phyloP scores from a whole-genome alignment of 768 basidiomycete genomes.

The Trametes meyenii region DNA sequence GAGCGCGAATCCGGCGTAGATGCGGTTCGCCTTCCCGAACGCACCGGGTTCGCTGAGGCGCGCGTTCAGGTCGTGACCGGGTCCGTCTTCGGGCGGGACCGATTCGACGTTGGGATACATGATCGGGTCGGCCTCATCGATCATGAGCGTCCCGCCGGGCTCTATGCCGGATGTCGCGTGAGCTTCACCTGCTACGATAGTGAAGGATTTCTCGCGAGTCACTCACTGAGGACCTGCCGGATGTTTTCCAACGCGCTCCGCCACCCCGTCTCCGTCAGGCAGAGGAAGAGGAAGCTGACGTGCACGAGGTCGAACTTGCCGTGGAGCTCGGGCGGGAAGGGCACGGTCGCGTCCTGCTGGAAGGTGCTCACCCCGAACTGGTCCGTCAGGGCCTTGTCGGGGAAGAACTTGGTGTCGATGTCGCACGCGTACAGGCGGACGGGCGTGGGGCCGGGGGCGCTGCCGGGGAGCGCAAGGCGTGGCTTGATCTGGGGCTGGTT shows the following conservation, averaged over 20 bases:
- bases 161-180: background rate
- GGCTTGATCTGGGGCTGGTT: background rate
- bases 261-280: constrained; percentile 22
- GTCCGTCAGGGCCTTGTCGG: constrained; percentile 5
- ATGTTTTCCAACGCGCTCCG: constrained; percentile 12
- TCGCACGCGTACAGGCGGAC: constrained; percentile 23
- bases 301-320: constrained; percentile 26
- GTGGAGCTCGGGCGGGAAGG: constrained; percentile 17
- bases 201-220: background rate
- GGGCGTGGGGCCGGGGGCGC: background rate
- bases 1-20: constrained; percentile 16
- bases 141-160: constrained; percentile 9
- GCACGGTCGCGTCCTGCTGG: constrained; percentile 25
- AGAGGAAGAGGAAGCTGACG: constrained; percentile 22
- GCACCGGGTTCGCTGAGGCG: constrained; percentile 9
- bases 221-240: constrained; percentile 17
- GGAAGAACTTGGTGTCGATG: constrained; percentile 20
- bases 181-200: background rate
- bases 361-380: constrained; percentile 19
- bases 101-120: background rate
- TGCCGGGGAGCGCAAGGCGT: background rate
- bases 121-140: constrained; percentile 12
- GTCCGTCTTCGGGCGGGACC: background rate
- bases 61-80: constrained; percentile 11
- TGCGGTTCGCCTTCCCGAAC: constrained; percentile 15